Conservation (phyloP, 2,329 filamentous ascomycete genomes). For the Zalaria sp. region DNA sequence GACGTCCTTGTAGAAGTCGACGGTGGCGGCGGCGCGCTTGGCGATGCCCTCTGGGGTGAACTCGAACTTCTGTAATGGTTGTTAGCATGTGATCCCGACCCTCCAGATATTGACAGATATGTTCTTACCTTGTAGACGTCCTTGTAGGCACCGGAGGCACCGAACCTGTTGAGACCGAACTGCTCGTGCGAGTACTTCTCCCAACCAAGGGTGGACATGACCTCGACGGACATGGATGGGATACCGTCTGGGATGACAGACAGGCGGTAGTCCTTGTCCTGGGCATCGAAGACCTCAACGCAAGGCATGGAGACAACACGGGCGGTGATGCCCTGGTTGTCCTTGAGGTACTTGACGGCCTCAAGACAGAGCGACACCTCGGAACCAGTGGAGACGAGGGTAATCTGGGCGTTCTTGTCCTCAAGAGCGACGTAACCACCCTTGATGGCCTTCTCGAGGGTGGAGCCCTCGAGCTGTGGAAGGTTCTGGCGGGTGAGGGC, state of each 20-base stretch:
- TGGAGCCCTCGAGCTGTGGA: slow-evolving; percentile 89
- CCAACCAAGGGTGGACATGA: slow-evolving; percentile 95
- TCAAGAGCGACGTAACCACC: slow-evolving; percentile 89
- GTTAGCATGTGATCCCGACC: slow-evolving; percentile 5
- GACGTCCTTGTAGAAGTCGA: slow-evolving; percentile 96
- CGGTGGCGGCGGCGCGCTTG: slow-evolving; percentile 83
- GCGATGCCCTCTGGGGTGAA: slow-evolving; percentile 94
- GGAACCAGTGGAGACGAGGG: slow-evolving; percentile 86
- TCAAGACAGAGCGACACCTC: slow-evolving; percentile 92
- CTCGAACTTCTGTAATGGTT: slow-evolving; percentile 77
- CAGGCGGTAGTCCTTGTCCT: slow-evolving; percentile 89
- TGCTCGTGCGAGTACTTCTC: slow-evolving; percentile 99
- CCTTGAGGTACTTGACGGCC: slow-evolving; percentile 77
- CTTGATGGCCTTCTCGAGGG: slow-evolving; percentile 79
- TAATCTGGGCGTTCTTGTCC: slow-evolving; percentile 69
- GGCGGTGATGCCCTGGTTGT: slow-evolving; percentile 74
- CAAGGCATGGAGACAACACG: slow-evolving; percentile 94
- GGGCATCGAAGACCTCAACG: slow-evolving; percentile 90
- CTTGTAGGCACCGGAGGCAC: slow-evolving; percentile 93
- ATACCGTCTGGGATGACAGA: slow-evolving; percentile 87
- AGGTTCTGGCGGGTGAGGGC: slow-evolving; percentile 97
- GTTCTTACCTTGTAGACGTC: slow-evolving; percentile 74
- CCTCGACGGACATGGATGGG: slow-evolving; percentile 85
- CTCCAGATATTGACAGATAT: background rate
- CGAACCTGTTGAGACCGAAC: slow-evolving; percentile 98